Percentiles rank a stretch among this genome's conserved stretches.
These are phyloP conservation scores for Cicer bijugum DNA, from an alignment of 306 rosid genomes.

Conservation along the genomic window DNA sequence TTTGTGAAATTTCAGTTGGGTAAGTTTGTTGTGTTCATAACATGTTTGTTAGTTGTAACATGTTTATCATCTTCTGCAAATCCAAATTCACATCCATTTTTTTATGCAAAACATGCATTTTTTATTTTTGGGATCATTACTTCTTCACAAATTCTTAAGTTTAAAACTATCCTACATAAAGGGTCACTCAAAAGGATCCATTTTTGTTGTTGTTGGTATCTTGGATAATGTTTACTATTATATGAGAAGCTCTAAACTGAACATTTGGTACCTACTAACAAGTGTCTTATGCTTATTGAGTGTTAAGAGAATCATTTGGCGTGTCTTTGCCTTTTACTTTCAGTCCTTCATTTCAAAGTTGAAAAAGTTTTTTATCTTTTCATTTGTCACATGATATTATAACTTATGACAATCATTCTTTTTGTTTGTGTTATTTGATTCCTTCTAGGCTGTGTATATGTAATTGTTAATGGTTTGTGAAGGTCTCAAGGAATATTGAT, in stretches of 20 bases:
- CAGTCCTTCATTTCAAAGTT: not conserved
- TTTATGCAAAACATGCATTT: constrained; percentile 15
- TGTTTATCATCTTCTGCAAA: constrained; percentile 18
- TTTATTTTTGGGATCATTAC: constrained; percentile 31
- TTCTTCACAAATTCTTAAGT: not conserved
- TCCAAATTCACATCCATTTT: constrained; percentile 27
- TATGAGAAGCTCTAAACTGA: no score
- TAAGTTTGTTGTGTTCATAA: constrained; percentile 49
- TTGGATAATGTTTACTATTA: no score
- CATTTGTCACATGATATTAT: not conserved
- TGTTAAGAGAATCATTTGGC: constrained; percentile 31
- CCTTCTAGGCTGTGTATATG: constrained; percentile 28
- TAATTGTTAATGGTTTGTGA: constrained; percentile 41
- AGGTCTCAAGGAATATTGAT: constrained; percentile 96
- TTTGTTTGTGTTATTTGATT: constrained; percentile 25
- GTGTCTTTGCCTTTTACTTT: not conserved
- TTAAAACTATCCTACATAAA: no score
- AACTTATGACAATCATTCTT: not conserved
- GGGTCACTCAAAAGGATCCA: not conserved
- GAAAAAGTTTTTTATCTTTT: no score
- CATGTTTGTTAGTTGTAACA: constrained; percentile 49
- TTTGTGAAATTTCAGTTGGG: constrained; percentile 36
- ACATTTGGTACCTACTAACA: no score
- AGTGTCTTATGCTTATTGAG: constrained; percentile 9
- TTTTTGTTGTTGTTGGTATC: no score